phyloP scores from a whole-genome alignment of 2,329 filamentous ascomycete species.

The Ophiostoma quercus region DNA sequence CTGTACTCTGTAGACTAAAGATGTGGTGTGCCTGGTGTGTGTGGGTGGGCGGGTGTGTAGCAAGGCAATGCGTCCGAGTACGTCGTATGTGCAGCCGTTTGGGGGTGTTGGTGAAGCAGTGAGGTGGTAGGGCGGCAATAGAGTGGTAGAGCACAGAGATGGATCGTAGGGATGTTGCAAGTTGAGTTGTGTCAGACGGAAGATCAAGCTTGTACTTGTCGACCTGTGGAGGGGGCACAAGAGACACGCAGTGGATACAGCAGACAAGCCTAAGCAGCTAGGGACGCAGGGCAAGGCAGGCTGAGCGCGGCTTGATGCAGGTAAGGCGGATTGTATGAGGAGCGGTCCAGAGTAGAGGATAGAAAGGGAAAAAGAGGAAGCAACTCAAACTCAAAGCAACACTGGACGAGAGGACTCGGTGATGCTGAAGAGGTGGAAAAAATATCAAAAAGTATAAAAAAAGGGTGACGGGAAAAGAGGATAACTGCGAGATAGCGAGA shows the following conservation, averaged over 20 bases:
- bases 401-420: background rate
- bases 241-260: constrained; percentile 6
- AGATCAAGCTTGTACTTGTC: background rate
- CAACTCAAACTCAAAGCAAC: too few species aligned
- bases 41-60: background rate
- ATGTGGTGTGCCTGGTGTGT: constrained; percentile 7
- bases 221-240: constrained; percentile 13
- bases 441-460: background rate
- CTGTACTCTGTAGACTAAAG: too few species aligned
- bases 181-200: constrained; percentile 22
- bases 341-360: constrained; percentile 5
- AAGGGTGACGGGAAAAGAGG: background rate
- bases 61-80: constrained; percentile 1
- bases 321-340: constrained; percentile 20
- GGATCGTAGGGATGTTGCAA: constrained; percentile 14
- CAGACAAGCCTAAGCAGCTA: constrained; percentile 1
- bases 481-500: constrained; percentile 8
- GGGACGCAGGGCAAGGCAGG: constrained; percentile 18
- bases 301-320: constrained; percentile 19
- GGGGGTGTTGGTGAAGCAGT: constrained; percentile 16
- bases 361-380: constrained; percentile 10
- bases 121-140: background rate
- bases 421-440: background rate
- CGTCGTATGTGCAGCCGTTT: constrained; percentile 17
- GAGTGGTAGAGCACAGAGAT: constrained; percentile 14